Conservation (phyloP, 176 grass and related monocot genomes). For the Triticum urartu region DNA sequence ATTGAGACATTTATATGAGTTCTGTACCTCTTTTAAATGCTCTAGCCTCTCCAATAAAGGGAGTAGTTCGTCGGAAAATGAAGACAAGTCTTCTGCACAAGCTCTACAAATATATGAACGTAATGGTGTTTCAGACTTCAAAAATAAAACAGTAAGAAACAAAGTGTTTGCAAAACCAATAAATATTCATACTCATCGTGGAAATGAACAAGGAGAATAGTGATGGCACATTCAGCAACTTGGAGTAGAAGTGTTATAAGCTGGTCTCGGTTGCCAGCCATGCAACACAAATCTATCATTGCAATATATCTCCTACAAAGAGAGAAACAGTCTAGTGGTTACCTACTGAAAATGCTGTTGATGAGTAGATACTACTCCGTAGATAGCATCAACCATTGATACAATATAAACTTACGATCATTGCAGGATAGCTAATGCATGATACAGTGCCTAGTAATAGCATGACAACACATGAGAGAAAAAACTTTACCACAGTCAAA, state of each 20-base stretch:
- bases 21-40: constrained; percentile 81
- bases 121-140: neutral
- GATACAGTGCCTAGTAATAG: neutral
- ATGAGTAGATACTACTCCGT: neutral
- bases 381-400: neutral
- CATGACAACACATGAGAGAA: neutral
- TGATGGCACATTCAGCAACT: constrained; percentile 65
- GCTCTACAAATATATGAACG: constrained; percentile 39
- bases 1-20: constrained; percentile 1
- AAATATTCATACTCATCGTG: constrained; percentile 73
- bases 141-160: constrained; percentile 8
- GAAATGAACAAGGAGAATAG: constrained; percentile 80
- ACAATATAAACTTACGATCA: neutral
- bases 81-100: constrained; percentile 52
- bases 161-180: constrained; percentile 14
- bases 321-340: constrained; percentile 9
- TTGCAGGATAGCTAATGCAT: constrained; percentile 5
- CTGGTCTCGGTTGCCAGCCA: constrained; percentile 79
- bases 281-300: constrained; percentile 87
- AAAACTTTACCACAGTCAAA: neutral
- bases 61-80: constrained; percentile 64
- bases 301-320: constrained; percentile 87
- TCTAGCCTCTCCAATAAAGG: constrained; percentile 79
- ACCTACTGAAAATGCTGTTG: constrained; percentile 1
- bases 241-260: constrained; percentile 79